These are phyloP conservation scores for Calocybe indica DNA, from an alignment of 768 basidiomycete genomes.

Conservation along the genomic window DNA sequence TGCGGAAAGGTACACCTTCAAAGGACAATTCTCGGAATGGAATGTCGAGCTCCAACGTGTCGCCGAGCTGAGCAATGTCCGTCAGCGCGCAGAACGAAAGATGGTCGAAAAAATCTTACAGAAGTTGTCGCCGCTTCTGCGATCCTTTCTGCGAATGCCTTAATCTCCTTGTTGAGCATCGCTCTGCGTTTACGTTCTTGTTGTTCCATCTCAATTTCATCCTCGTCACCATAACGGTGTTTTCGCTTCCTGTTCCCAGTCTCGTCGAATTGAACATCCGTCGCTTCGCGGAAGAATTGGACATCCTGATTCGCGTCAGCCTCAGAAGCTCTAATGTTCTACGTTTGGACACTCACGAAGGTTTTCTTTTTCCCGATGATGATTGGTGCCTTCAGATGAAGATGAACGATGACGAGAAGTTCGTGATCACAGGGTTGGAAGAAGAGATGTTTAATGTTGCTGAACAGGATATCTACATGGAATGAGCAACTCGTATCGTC, in stretches of 20 bases:
- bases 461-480: slow-evolving; percentile 79
- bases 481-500: not conserved
- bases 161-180: slow-evolving; percentile 90
- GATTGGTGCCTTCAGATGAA: slow-evolving; percentile 92
- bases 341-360: slow-evolving; percentile 48
- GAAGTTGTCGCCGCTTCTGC: slow-evolving; percentile 76
- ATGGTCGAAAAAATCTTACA: slow-evolving; percentile 38
- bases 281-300: slow-evolving; percentile 97
- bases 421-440: slow-evolving; percentile 99
- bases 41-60: slow-evolving; percentile 88
- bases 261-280: slow-evolving; percentile 97
- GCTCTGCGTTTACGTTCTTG: slow-evolving; percentile 89
- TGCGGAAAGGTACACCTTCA: slow-evolving; percentile 93
- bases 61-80: slow-evolving; percentile 44
- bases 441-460: slow-evolving; percentile 96
- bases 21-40: slow-evolving; percentile 98
- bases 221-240: slow-evolving; percentile 95
- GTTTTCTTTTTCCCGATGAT: slow-evolving; percentile 99
- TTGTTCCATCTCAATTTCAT: slow-evolving; percentile 98
- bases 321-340: slow-evolving; percentile 1
- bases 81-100: not conserved
- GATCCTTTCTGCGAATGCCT: slow-evolving; percentile 87
- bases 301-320: slow-evolving; percentile 57
- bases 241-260: slow-evolving; percentile 98
- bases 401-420: slow-evolving; percentile 87